A percentile compares a stretch with the other conserved stretches of the same genome.
These are phyloP conservation scores for Aspergillus sp. DNA, from an alignment of 2,329 filamentous ascomycete genomes.

Conservation along the genomic window DNA sequence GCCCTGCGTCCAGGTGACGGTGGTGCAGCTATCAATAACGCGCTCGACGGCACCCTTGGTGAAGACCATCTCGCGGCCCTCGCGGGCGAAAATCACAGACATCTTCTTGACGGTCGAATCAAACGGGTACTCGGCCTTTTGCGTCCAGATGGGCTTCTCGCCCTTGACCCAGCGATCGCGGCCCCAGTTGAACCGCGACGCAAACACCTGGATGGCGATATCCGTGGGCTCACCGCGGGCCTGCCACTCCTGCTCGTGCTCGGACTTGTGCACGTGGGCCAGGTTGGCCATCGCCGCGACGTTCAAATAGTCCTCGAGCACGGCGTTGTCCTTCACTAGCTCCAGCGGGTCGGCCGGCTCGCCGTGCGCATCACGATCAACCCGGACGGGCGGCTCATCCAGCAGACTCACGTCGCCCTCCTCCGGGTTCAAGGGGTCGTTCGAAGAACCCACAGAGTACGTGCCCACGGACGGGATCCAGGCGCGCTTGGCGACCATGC, in stretches of 20 bases:
- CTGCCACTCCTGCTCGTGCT: slow-evolving; percentile 56
- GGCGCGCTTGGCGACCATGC: slow-evolving; percentile 61
- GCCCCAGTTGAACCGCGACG: slow-evolving; percentile 65
- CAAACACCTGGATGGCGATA: slow-evolving; percentile 73
- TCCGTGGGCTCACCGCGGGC: slow-evolving; percentile 68
- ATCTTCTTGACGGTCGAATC: slow-evolving; percentile 74
- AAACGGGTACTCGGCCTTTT: slow-evolving; percentile 69
- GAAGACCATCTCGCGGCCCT: slow-evolving; percentile 33
- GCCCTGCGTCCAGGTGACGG: slow-evolving; percentile 44
- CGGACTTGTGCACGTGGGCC: slow-evolving; percentile 57
- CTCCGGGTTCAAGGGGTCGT: slow-evolving; percentile 57
- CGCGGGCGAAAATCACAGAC: slow-evolving; percentile 62
- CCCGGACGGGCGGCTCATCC: slow-evolving; percentile 27
- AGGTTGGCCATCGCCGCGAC: slow-evolving; percentile 65
- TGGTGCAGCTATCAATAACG: slow-evolving; percentile 61
- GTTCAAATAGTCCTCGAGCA: slow-evolving; percentile 57
- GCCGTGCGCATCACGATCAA: slow-evolving; percentile 24
- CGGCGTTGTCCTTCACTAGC: slow-evolving; percentile 46
- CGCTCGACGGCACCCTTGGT: slow-evolving; percentile 62
- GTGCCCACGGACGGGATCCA: slow-evolving; percentile 59
- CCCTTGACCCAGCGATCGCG: slow-evolving; percentile 52
- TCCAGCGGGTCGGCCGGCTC: slow-evolving; percentile 26
- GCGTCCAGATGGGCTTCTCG: slow-evolving; percentile 52
- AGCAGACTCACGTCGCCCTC: slow-evolving; percentile 47
- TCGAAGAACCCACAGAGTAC: slow-evolving; percentile 55